A percentile compares a stretch with the other conserved stretches of the same genome.
These are phyloP conservation scores for Monosporascus sp. DNA, from an alignment of 2,329 filamentous ascomycete species.

Conservation along the genomic window DNA sequence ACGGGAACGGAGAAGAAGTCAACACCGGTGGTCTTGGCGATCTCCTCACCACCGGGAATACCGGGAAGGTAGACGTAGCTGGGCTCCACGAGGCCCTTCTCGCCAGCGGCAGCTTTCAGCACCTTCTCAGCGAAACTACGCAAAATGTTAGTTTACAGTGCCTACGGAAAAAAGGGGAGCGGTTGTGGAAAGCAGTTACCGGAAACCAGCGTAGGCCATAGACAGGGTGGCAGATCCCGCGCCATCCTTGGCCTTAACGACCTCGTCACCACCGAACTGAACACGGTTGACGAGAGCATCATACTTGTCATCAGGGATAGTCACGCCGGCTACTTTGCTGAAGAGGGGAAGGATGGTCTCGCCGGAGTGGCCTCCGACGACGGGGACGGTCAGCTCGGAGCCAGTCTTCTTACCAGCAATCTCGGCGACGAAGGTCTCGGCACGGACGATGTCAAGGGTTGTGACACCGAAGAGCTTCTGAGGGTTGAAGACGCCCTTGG, in stretches of 20 bases:
- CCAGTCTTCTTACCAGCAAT: conserved; percentile 79
- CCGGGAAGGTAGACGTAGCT: conserved; percentile 94
- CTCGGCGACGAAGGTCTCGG: conserved; percentile 91
- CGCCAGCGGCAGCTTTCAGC: conserved; percentile 79
- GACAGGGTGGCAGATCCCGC: conserved; percentile 85
- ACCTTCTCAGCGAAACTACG: conserved; percentile 87
- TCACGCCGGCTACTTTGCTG: conserved; percentile 78
- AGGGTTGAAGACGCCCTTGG: conserved; percentile 86
- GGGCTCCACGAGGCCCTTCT: conserved; percentile 90
- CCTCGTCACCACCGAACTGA: conserved; percentile 96
- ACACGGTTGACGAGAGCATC: conserved; percentile 89
- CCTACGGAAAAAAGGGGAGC: background rate
- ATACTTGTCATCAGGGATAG: conserved; percentile 84
- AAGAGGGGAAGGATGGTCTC: conserved; percentile 97
- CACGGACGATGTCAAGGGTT: conserved; percentile 95
- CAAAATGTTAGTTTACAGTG: conserved; percentile 8
- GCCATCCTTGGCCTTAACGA: conserved; percentile 91
- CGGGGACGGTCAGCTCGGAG: conserved; percentile 77
- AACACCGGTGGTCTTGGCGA: conserved; percentile 74
- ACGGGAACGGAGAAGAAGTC: conserved; percentile 97
- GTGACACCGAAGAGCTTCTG: conserved; percentile 98
- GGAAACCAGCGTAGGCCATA: conserved; percentile 94
- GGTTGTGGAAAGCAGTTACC: conserved; percentile 44
- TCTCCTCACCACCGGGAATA: conserved; percentile 78
- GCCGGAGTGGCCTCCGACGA: conserved; percentile 95